Evolutionary conservation across 768 basidiomycete species (phyloP).

Genomic region (Termitomyces sp.): DNA sequence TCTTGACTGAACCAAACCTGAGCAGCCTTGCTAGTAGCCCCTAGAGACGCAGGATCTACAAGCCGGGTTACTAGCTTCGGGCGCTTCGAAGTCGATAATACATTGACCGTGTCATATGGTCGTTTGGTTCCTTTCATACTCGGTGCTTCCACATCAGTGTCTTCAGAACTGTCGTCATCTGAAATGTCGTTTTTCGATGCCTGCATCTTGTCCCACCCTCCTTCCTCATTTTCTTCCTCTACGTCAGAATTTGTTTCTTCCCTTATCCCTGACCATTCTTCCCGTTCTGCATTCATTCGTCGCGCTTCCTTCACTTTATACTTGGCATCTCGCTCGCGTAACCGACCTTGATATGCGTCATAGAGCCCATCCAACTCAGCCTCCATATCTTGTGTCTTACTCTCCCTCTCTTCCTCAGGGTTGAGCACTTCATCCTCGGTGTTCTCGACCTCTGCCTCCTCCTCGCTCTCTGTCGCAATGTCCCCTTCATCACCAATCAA

Average conservation of each 20-base stretch:
- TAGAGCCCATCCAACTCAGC: slow-evolving; percentile 88
- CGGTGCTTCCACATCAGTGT: slow-evolving; percentile 30
- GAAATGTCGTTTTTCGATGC: slow-evolving; percentile 50
- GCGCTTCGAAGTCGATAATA: slow-evolving; percentile 41
- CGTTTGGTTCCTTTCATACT: slow-evolving; percentile 33
- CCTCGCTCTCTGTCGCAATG: slow-evolving; percentile 35
- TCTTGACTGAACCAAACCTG: slow-evolving; percentile 97
- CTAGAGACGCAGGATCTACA: slow-evolving; percentile 30
- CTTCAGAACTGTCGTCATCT: slow-evolving; percentile 52
- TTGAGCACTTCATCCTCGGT: slow-evolving; percentile 45
- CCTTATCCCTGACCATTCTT: slow-evolving; percentile 80
- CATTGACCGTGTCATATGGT: slow-evolving; percentile 31
- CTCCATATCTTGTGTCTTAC: slow-evolving; percentile 63
- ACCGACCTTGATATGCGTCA: slow-evolving; percentile 76
- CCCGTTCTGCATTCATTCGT: slow-evolving; percentile 66
- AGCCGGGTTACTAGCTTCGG: slow-evolving; percentile 49
- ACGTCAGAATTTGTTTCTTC: slow-evolving; percentile 20
- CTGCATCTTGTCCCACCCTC: slow-evolving; percentile 72
- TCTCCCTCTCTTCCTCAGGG: slow-evolving; percentile 69
- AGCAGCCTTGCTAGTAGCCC: slow-evolving; percentile 50
- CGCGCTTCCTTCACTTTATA: slow-evolving; percentile 80
- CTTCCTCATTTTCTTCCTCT: slow-evolving; percentile 45
- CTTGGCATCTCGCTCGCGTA: slow-evolving; percentile 84
- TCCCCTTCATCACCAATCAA: slow-evolving; percentile 34
- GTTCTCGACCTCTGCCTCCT: slow-evolving; percentile 23